Evolutionary conservation across 805 yeast genomes (phyloP).

Genomic region (Myxozyma sirexii): DNA sequence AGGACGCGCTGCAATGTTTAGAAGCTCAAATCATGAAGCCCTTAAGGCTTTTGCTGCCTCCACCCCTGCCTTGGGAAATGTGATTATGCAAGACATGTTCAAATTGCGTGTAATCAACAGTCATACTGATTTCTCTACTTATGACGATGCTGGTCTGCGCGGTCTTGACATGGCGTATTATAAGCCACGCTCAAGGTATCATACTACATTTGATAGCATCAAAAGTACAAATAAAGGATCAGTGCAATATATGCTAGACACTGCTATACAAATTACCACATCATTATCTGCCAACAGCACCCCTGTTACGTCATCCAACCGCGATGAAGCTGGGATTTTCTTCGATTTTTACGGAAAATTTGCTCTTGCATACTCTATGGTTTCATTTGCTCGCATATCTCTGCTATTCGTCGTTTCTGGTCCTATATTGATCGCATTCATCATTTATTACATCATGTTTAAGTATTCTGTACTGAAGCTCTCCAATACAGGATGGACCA

Average conservation of each 20-base stretch:
- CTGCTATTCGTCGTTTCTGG: slow-evolving; percentile 7
- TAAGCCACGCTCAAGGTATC: slow-evolving; percentile 81
- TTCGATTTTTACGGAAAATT: slow-evolving; percentile 17
- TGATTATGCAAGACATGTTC: slow-evolving; percentile 62
- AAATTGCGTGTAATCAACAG: slow-evolving; percentile 67
- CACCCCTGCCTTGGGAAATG: slow-evolving; percentile 13
- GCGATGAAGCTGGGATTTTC: slow-evolving; percentile 17
- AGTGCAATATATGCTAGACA: slow-evolving; percentile 19
- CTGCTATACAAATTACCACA: neutral
- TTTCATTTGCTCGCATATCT: slow-evolving; percentile 5
- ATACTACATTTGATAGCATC: slow-evolving; percentile 72
- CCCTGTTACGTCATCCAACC: neutral
- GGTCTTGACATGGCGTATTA: slow-evolving; percentile 90
- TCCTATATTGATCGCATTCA: slow-evolving; percentile 9
- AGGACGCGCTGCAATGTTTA: slow-evolving; percentile 76
- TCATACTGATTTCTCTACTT: slow-evolving; percentile 82
- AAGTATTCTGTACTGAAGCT: slow-evolving; percentile 1
- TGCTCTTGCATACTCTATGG: slow-evolving; percentile 11
- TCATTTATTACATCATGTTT: slow-evolving; percentile 5
- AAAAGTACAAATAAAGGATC: slow-evolving; percentile 20
- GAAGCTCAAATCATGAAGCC: slow-evolving; percentile 51
- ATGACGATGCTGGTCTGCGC: slow-evolving; percentile 62
- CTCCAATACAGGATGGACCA: slow-evolving; percentile 16
- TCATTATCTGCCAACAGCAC: slow-evolving; percentile 2
- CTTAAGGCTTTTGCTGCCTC: slow-evolving; percentile 27